Conservation (phyloP, 2,329 filamentous ascomycete genomes). For the Chaetomiaceae sp. region DNA sequence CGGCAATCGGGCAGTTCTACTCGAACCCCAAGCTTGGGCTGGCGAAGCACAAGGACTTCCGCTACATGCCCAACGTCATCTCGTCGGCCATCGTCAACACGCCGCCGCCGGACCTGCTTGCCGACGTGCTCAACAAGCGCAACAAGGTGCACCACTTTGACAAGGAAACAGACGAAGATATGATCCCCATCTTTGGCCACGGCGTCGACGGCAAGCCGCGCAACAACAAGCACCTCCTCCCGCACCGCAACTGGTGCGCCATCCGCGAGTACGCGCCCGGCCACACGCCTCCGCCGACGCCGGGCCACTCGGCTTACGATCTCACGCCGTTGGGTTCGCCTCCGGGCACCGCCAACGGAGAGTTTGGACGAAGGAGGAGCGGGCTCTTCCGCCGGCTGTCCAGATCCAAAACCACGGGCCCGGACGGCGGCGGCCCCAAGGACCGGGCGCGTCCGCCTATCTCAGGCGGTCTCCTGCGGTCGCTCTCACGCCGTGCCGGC, state of each 20-base stretch:
- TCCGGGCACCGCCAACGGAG: constrained; percentile 44
- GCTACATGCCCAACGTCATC: constrained; percentile 95
- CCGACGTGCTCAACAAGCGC: constrained; percentile 87
- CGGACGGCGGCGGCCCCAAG: constrained; percentile 21
- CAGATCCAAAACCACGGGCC: constrained; percentile 8
- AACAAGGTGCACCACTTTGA: constrained; percentile 76
- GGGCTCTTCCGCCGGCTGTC: constrained; percentile 32
- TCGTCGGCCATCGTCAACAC: constrained; percentile 93
- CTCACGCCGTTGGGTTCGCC: constrained; percentile 38
- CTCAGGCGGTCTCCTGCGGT: constrained; percentile 24
- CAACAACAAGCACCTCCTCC: constrained; percentile 86
- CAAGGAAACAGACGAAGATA: constrained; percentile 81
- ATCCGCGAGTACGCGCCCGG: constrained; percentile 82
- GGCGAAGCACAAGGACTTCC: constrained; percentile 83
- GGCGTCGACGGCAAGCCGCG: constrained; percentile 85
- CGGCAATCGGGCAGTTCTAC: constrained; percentile 90
- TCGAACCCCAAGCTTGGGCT: constrained; percentile 77
- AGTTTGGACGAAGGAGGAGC: constrained; percentile 18
- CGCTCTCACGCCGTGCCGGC: constrained; percentile 24
- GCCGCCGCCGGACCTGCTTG: constrained; percentile 81
- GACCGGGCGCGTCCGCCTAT: constrained; percentile 27
- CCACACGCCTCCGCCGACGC: constrained; percentile 66
- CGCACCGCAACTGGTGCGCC: constrained; percentile 92
- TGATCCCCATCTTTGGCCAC: constrained; percentile 88
- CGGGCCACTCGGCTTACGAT: constrained; percentile 49